Conservation (phyloP, 352 stramenopile species). For the Globisporangium nodosum region DNA sequence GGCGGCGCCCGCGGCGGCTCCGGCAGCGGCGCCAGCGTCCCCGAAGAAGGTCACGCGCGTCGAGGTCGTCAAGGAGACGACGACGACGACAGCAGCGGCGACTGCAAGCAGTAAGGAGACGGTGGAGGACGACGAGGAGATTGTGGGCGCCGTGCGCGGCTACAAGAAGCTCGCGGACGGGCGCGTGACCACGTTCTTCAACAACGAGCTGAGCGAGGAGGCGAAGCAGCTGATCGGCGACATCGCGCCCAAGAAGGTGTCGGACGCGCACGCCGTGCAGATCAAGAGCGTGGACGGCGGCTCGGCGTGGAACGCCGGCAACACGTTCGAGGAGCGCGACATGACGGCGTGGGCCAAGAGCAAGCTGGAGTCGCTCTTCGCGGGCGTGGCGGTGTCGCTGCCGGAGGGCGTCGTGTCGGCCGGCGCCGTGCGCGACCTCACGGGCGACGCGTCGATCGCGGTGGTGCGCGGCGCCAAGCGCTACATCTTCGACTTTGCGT, state of each 20-base stretch:
- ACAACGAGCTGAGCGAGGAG: slow-evolving; percentile 97
- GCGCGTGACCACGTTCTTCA: slow-evolving; percentile 98
- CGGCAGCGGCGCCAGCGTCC: slow-evolving; percentile 10
- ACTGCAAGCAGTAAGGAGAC: slow-evolving; percentile 8
- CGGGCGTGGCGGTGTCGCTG: slow-evolving; percentile 31
- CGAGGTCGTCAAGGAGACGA: slow-evolving; percentile 28
- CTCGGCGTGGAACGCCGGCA: slow-evolving; percentile 92
- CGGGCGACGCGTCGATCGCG: slow-evolving; percentile 91
- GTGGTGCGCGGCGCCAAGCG: slow-evolving; percentile 91
- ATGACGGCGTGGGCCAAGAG: slow-evolving; percentile 85
- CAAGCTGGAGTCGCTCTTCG: slow-evolving; percentile 62
- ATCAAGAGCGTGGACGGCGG: slow-evolving; percentile 82
- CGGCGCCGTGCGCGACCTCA: slow-evolving; percentile 72
- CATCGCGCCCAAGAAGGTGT: slow-evolving; percentile 87
- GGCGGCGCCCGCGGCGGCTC: slow-evolving; percentile 18
- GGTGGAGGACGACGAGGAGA: slow-evolving; percentile 63
- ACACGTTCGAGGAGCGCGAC: slow-evolving; percentile 92
- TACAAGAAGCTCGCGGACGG: slow-evolving; percentile 97
- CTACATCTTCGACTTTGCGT: slow-evolving; percentile 88
- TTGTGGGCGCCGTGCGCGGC: slow-evolving; percentile 72
- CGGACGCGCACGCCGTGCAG: slow-evolving; percentile 58
- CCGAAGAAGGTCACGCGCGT: slow-evolving; percentile 60
- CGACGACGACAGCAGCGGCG: slow-evolving; percentile 8
- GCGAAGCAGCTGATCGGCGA: slow-evolving; percentile 97
- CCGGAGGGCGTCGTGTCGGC: slow-evolving; percentile 47